Conservation (phyloP, 257 asterid genomes). For the Rehmannia glutinosa region DNA sequence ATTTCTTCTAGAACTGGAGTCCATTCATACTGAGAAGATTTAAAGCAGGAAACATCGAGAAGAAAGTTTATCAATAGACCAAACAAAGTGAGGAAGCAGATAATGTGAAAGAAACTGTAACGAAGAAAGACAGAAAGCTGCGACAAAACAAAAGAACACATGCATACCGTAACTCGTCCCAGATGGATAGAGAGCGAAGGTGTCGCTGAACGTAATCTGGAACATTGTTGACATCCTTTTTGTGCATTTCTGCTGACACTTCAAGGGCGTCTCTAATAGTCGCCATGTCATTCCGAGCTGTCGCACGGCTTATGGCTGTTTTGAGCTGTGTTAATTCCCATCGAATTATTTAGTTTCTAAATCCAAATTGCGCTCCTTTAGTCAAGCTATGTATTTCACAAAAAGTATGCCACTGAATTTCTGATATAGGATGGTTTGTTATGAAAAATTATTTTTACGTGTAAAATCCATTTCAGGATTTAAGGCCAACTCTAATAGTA, state of each 20-base stretch:
- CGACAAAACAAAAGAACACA: slow-evolving; percentile 1
- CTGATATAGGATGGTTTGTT: slow-evolving; percentile 1
- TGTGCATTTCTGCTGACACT: slow-evolving; percentile 96
- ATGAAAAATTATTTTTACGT: neutral
- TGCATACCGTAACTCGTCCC: slow-evolving; percentile 94
- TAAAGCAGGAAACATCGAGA: neutral
- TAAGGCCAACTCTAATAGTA: neutral
- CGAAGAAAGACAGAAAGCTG: neutral
- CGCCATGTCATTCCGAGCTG: slow-evolving; percentile 93
- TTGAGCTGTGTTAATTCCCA: slow-evolving; percentile 59
- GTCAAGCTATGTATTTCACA: slow-evolving; percentile 1
- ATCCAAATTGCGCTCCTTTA: slow-evolving; percentile 6
- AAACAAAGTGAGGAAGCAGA: neutral
- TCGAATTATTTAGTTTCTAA: slow-evolving; percentile 19
- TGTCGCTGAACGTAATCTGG: slow-evolving; percentile 87
- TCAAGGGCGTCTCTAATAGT: slow-evolving; percentile 96
- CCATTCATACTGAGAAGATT: neutral
- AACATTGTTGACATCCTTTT: slow-evolving; percentile 72
- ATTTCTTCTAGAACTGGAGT: neutral
- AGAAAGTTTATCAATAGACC: neutral
- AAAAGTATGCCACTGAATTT: neutral
- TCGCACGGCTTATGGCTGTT: slow-evolving; percentile 84
- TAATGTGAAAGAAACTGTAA: neutral
- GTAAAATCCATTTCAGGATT: neutral
- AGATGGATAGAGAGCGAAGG: slow-evolving; percentile 81